Evolutionary conservation across 1,284 basidiomycete genomes (phyloP).

Genomic region (Tilletia indica): DNA sequence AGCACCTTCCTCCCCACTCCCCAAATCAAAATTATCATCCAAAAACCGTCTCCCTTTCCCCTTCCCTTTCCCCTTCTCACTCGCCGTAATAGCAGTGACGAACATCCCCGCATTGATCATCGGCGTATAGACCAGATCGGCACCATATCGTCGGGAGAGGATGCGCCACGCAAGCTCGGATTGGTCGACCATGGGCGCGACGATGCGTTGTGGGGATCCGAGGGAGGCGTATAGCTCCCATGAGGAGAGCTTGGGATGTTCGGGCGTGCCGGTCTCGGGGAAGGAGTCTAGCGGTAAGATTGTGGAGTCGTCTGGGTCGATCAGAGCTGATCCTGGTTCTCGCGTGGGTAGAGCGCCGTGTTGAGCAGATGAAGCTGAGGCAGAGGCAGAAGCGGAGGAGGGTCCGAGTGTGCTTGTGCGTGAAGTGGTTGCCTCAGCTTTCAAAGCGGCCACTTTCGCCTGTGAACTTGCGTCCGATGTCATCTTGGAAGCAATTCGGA

Average conservation of each 20-base stretch:
- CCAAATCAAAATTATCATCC: slow-evolving; percentile 38
- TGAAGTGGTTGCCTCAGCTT: too few relatives aligned
- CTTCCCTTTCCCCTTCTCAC: slow-evolving; percentile 28
- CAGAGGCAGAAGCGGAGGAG: too few relatives aligned
- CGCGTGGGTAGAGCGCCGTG: not conserved
- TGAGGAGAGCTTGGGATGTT: slow-evolving; percentile 66
- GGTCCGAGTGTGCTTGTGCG: too few relatives aligned
- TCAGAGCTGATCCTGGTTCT: not conserved
- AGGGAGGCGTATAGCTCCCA: slow-evolving; percentile 81
- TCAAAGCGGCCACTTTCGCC: too few relatives aligned
- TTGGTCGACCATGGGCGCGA: slow-evolving; percentile 98
- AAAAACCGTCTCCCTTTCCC: slow-evolving; percentile 37
- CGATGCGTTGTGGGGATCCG: slow-evolving; percentile 79
- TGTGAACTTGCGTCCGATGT: too few relatives aligned
- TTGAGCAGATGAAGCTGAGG: not conserved
- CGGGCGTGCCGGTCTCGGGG: slow-evolving; percentile 46
- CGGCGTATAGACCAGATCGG: slow-evolving; percentile 82
- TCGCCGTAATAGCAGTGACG: slow-evolving; percentile 54
- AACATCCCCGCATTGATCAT: slow-evolving; percentile 97
- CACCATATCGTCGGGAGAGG: slow-evolving; percentile 79
- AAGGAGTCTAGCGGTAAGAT: slow-evolving; percentile 36
- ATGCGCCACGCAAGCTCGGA: slow-evolving; percentile 85
- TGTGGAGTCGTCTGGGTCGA: not conserved
- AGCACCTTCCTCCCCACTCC: slow-evolving; percentile 39
- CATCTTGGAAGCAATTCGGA: too few relatives aligned